These are phyloP conservation scores for Aspergillus quadricinctus DNA, from an alignment of 2,329 filamentous ascomycete genomes.

Conservation along the genomic window DNA sequence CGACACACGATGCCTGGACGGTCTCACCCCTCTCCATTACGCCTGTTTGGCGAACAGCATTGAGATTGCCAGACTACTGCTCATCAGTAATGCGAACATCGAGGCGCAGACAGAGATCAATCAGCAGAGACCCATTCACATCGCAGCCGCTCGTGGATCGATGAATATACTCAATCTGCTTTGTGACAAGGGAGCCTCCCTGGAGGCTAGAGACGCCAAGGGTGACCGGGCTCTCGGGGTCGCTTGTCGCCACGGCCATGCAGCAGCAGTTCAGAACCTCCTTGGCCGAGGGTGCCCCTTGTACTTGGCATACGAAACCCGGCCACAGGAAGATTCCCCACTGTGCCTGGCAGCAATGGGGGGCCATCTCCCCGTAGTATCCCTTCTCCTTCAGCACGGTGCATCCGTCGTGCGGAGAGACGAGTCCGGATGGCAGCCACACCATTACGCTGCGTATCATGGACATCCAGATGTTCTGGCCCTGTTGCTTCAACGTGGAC, in stretches of 20 bases:
- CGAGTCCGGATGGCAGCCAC: slow-evolving; percentile 34
- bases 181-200: slow-evolving; percentile 26
- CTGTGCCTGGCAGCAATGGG: slow-evolving; percentile 34
- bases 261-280: slow-evolving; percentile 30
- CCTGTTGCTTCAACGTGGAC: slow-evolving; percentile 25
- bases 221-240: slow-evolving; percentile 33
- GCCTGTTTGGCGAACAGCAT: slow-evolving; percentile 29
- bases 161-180: slow-evolving; percentile 29
- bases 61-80: slow-evolving; percentile 29
- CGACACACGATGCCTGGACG: slow-evolving; percentile 26
- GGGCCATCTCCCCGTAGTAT: slow-evolving; percentile 30
- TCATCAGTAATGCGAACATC: slow-evolving; percentile 30
- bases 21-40: slow-evolving; percentile 35
- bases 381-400: slow-evolving; percentile 29
- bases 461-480: slow-evolving; percentile 33
- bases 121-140: slow-evolving; percentile 31
- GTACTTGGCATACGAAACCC: slow-evolving; percentile 20
- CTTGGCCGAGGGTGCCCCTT: slow-evolving; percentile 30
- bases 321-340: slow-evolving; percentile 34
- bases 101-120: slow-evolving; percentile 28
- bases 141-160: slow-evolving; percentile 27
- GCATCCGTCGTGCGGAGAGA: slow-evolving; percentile 33
- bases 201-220: slow-evolving; percentile 29
- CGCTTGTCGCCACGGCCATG: slow-evolving; percentile 30
- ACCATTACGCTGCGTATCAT: slow-evolving; percentile 36